Evolutionary conservation across 192 early-diverging fungal species (phyloP), one percentile per base, ranked within the genome.

Genomic region (Funneliformis geosporum): DNA sequence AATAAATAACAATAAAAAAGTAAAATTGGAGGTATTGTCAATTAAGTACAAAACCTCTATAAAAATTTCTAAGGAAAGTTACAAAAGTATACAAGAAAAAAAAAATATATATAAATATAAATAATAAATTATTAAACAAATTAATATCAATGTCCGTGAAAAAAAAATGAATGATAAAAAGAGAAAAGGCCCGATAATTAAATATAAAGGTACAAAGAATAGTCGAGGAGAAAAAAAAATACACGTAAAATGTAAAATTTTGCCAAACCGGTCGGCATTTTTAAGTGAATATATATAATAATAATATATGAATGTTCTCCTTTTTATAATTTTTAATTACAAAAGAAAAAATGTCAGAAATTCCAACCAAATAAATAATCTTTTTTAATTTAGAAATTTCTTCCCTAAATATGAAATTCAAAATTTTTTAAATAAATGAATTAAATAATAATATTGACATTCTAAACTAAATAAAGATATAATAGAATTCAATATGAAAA

Each of bases 211-310:
- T 55, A 55, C 16, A 55, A 55, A 21, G 50, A 18, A 55, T 21
- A 55, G 50, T 0, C 33, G 33, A 33, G 50, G 50, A 18, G 43
- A 5, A 55, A 55, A 55, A 21, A 55, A 14, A 55, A 18, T 14
- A 55, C 16, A 55, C 21, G 18, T 55, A 55, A 55, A 5, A 6
- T 18, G 28, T 38, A 33, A 33, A 33, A 33, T 43, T 69, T 69
- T 69, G 67, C 67, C 67, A 69, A 69, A 40, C 67, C 67, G 67
- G 67, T 69, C 67, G 67, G 67, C 67, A 69, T 43, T 69, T n/a
- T 69, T 43, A 40, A 42, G 18, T 68, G 40, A 40, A 39, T 21
- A 39, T 40, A 21, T 68, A 40, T 68, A 40, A 33, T 33, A 10
- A 33, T 66, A 38, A 38, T 66, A 16, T 65, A 66, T 38, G 6